Conservation (phyloP, 306 rosid species). For the Macrotyloma uniflorum region DNA sequence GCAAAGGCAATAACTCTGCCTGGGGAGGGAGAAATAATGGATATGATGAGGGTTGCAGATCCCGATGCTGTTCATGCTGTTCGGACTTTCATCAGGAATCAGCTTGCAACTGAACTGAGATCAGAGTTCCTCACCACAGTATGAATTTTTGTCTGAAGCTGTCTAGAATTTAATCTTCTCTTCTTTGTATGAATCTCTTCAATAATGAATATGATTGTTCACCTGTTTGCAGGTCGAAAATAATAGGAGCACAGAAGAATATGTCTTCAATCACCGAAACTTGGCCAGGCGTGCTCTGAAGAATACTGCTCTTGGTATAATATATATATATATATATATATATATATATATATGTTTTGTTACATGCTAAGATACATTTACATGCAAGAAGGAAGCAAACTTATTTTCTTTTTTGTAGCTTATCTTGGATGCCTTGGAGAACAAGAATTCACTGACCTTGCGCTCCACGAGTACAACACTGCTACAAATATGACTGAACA, state of each 20-base stretch:
- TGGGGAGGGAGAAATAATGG: slow-evolving; percentile 99
- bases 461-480: slow-evolving; percentile 65
- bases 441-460: slow-evolving; percentile 54
- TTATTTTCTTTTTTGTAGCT: slow-evolving; percentile 52
- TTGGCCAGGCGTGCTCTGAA: slow-evolving; percentile 95
- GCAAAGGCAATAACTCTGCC: slow-evolving; percentile 97
- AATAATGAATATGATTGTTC: background rate
- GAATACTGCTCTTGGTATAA: slow-evolving; percentile 83
- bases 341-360: slow-evolving; percentile 34
- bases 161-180: slow-evolving; percentile 26
- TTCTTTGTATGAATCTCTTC: slow-evolving; percentile 1
- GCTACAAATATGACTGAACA: slow-evolving; percentile 99
- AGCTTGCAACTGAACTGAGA: slow-evolving; percentile 81
- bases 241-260: slow-evolving; percentile 74
- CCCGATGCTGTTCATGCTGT: slow-evolving; percentile 96
- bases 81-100: slow-evolving; percentile 83
- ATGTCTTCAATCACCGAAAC: slow-evolving; percentile 71
- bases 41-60: slow-evolving; percentile 95
- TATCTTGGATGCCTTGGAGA: slow-evolving; percentile 85
- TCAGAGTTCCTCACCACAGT: slow-evolving; percentile 73
- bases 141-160: slow-evolving; percentile 42
- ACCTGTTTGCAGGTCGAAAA: slow-evolving; percentile 62
- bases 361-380: slow-evolving; percentile 19
- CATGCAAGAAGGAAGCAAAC: slow-evolving; percentile 26
- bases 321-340: slow-evolving; percentile 37